Base-by-base conservation (phyloP, 192 early-diverging fungal genomes). In the Backusella parvicylindrica region DNA sequence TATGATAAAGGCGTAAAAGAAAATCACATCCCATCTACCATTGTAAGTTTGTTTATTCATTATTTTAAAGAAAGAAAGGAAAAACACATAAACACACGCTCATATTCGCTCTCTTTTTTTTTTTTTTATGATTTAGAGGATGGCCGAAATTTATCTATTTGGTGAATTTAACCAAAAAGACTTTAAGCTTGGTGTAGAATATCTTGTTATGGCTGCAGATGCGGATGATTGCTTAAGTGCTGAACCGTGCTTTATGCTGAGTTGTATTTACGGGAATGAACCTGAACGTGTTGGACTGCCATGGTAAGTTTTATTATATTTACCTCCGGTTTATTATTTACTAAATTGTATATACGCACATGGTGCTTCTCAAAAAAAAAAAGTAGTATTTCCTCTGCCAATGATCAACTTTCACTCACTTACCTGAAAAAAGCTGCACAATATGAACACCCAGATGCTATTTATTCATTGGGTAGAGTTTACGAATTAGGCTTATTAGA, bases 401-500 rank as follows among this genome's bases (percentile, higher is more conserved):
- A 60, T 28, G 0, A 60, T 11, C 23, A 60, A 2, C 12, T 26
- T 28, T 60, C 53, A 60, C 26, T 60, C 12, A 60, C 6, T 28
- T 90, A 93, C 74, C 82, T 96, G 33, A 84, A 85, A 33, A 88
- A 89, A 74, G 93, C 93, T 0, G 92, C 94, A 1, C 82, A 84
- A 8, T 82, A 94, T 15, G 95, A 92, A 3, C 89, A 92, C 31
- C 81, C 85, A 23, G 84, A 87, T 6, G 91, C 93, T 28, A 89
- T 93, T 70, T 90, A 92, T 77, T 89, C 92, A 70, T 85, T 98
- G 64, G 97, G 94, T 12, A 82, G 87, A 64, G 82, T 90, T 43
- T 94, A 91, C 72, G 94, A 97, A 81, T 92, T 91, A 76, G 95
- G 92, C 16, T 69, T 87, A 64, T 86, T 91, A 35, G 91, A 88